Conservation (phyloP, 768 basidiomycete species). For the Tulasnella sp. region DNA sequence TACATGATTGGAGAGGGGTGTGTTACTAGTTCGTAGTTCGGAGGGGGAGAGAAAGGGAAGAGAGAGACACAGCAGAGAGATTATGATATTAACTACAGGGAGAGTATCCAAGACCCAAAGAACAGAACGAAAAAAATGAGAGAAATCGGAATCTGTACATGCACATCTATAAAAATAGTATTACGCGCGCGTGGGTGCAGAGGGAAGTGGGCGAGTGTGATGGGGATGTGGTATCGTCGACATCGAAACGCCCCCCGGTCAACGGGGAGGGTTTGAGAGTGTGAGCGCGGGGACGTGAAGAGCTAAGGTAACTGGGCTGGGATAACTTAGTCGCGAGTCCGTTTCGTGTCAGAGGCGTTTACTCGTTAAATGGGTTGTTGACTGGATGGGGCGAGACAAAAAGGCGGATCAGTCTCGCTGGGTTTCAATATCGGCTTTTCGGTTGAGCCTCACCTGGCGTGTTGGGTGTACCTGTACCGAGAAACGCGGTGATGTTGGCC, state of each 20-base stretch:
- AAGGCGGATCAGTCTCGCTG: not conserved
- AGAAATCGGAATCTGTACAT: slow-evolving; percentile 5
- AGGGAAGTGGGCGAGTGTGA: not conserved
- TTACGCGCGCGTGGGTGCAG: not conserved
- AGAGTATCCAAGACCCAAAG: slow-evolving; percentile 14
- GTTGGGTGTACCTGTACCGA: slow-evolving; percentile 41
- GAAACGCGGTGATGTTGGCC: slow-evolving; percentile 40
- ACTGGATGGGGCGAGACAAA: not conserved
- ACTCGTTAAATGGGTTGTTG: slow-evolving; percentile 7
- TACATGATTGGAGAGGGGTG: not conserved
- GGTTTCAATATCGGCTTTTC: slow-evolving; percentile 3
- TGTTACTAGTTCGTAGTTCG: not conserved
- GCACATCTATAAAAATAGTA: slow-evolving; percentile 21
- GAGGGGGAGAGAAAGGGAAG: not conserved
- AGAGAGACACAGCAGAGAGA: not conserved
- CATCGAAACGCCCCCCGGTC: not conserved
- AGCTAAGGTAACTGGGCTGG: not conserved
- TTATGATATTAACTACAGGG: slow-evolving; percentile 10
- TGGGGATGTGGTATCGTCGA: not conserved
- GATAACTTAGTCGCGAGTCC: slow-evolving; percentile 20
- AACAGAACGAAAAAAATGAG: not conserved
- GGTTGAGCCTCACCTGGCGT: slow-evolving; percentile 38
- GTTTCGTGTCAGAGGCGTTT: not conserved
- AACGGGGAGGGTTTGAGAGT: not conserved
- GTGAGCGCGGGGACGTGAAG: not conserved